A percentile compares a stretch with the other conserved stretches of the same genome.
These are phyloP conservation scores for Colletotrichum sublineola DNA, from an alignment of 2,329 filamentous ascomycete species.

Conservation along the genomic window DNA sequence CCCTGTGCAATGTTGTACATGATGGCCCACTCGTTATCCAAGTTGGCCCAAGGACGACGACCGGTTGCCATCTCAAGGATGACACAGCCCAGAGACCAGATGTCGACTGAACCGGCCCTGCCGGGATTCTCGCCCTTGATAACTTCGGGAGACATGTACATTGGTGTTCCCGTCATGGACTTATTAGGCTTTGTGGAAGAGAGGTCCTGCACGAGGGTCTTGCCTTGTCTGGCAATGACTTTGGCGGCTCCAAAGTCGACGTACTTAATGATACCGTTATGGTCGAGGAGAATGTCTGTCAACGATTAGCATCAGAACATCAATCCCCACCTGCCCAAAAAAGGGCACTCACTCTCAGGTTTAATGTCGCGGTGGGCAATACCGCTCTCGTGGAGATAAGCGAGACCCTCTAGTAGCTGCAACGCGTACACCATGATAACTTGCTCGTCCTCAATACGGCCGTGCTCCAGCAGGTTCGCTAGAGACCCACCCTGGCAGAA, in stretches of 20 bases:
- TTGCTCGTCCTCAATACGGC: slow-evolving; percentile 96
- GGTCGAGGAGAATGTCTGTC: slow-evolving; percentile 91
- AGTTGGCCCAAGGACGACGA: slow-evolving; percentile 90
- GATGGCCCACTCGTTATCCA: slow-evolving; percentile 99
- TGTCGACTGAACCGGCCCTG: slow-evolving; percentile 88
- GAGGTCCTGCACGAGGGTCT: slow-evolving; percentile 80
- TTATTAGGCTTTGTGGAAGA: slow-evolving; percentile 78
- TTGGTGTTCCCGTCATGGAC: slow-evolving; percentile 97
- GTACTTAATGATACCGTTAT: slow-evolving; percentile 98
- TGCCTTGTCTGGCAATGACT: slow-evolving; percentile 93
- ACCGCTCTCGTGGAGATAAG: slow-evolving; percentile 90
- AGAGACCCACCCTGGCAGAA: slow-evolving; percentile 97
- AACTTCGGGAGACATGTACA: slow-evolving; percentile 99
- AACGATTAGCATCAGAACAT: slow-evolving; percentile 41
- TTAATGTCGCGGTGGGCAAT: slow-evolving; percentile 99
- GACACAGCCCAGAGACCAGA: slow-evolving; percentile 97
- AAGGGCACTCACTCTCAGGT: slow-evolving; percentile 81
- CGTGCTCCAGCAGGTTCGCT: slow-evolving; percentile 90
- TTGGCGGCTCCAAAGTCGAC: slow-evolving; percentile 99
- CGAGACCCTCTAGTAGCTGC: slow-evolving; percentile 92
- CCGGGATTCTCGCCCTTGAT: slow-evolving; percentile 90
- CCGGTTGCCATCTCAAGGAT: slow-evolving; percentile 98
- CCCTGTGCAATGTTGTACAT: slow-evolving; percentile 99
- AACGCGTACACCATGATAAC: slow-evolving; percentile 97
- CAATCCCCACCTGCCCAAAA: neutral